Conservation (phyloP, 352 stramenopile genomes). For the Pythium vanterpoolii region DNA sequence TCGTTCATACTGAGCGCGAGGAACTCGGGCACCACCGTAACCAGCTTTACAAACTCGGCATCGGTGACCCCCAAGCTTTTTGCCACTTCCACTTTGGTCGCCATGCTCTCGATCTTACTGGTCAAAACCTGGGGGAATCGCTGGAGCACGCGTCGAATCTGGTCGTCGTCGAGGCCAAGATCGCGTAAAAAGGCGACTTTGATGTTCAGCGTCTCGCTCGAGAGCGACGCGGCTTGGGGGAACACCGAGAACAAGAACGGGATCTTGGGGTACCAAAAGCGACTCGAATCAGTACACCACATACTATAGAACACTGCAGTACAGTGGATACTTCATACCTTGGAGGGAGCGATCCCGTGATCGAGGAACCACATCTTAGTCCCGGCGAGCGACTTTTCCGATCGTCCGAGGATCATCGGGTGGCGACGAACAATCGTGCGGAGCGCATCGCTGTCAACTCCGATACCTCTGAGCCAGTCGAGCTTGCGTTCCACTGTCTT, state of each 20-base stretch:
- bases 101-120: constrained; percentile 31
- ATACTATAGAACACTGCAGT: not conserved
- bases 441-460: not conserved
- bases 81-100: constrained; percentile 30
- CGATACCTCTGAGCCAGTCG: constrained; percentile 1
- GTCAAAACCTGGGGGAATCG: constrained; percentile 41
- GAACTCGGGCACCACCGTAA: constrained; percentile 37
- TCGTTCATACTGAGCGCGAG: constrained; percentile 32
- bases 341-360: constrained; percentile 4
- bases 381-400: constrained; percentile 6
- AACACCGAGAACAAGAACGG: constrained; percentile 54
- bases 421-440: constrained; percentile 1
- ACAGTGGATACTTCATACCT: constrained; percentile 3
- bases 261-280: constrained; percentile 30
- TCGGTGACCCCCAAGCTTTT: constrained; percentile 28
- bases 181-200: constrained; percentile 40
- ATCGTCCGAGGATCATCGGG: constrained; percentile 11
- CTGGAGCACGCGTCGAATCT: constrained; percentile 41
- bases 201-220: constrained; percentile 36
- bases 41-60: constrained; percentile 31
- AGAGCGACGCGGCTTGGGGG: constrained; percentile 34
- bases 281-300: not conserved
- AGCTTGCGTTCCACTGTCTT: constrained; percentile 14
- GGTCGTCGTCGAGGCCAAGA: constrained; percentile 29
- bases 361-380: constrained; percentile 14